phyloP scores from a whole-genome alignment of 306 rosid genomes.

The Vigna unguiculata region DNA sequence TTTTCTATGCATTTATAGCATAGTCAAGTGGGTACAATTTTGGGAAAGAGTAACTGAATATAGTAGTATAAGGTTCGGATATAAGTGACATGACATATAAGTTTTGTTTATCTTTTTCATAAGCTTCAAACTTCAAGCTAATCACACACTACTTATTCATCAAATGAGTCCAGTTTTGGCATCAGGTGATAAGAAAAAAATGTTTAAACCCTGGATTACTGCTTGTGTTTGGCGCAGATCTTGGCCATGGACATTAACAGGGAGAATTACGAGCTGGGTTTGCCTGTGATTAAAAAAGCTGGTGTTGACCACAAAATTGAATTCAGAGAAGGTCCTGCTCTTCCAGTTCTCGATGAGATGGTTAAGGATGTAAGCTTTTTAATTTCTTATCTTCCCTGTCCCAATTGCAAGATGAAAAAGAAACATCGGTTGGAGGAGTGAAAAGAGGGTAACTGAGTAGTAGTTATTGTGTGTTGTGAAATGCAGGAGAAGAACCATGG shows the following conservation, averaged over 20 bases:
- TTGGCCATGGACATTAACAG: constrained; percentile 93
- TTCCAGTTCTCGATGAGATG: constrained; percentile 80
- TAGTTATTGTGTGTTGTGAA: background rate
- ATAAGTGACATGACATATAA: too few species aligned
- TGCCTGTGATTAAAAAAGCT: constrained; percentile 75
- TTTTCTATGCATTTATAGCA: background rate
- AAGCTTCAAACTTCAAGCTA: background rate
- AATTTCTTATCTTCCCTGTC: background rate
- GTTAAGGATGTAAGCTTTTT: constrained; percentile 63
- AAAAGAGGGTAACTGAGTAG: background rate
- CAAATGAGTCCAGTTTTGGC: background rate
- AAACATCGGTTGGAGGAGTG: background rate
- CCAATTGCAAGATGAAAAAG: too few species aligned
- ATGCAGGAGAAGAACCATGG: constrained; percentile 78
- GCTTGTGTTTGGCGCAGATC: constrained; percentile 57
- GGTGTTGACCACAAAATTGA: constrained; percentile 92
- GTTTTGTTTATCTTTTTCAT: background rate
- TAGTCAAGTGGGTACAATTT: background rate
- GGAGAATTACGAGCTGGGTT: constrained; percentile 89
- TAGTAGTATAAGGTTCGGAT: too few species aligned
- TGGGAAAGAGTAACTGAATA: too few species aligned
- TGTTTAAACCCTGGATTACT: background rate
- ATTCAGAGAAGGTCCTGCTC: constrained; percentile 96
- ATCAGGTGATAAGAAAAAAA: background rate
- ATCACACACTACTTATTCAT: too few species aligned